Base-by-base conservation (phyloP, 352 stramenopile species). In the Phytophthora uliginosa region DNA sequence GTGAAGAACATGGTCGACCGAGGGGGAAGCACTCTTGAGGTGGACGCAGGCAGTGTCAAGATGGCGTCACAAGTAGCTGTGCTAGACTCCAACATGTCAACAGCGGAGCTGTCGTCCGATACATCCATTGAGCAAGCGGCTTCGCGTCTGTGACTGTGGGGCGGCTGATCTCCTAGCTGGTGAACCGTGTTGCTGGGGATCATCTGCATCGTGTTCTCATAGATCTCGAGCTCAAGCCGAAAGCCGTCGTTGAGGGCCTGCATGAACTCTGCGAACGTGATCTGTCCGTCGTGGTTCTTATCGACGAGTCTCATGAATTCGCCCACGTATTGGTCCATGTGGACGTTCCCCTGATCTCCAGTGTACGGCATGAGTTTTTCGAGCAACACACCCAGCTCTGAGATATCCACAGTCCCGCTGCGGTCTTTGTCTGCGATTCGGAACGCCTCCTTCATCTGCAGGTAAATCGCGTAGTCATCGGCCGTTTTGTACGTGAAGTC, bases 371-470 rank as follows among this genome's bases (percentile, higher is more conserved):
- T 83, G 12, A 93, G 63, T 53, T 88, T 90, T 63, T 95, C 84
- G 0, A 95, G 71, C 53, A 95, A 61, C n/a, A 84, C 68, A 0
- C 70, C 77, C 12, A 95, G 57, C 40, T 93, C 88, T 3, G 77
- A 77, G 2, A 82, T 72, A 26, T 95, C 85, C 4, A 95, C 85
- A 34, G 86, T 84, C 0, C 86, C 86, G 40, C 76, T 79, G n/a
- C 77, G 81, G 53, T 94, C 74, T 45, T 83, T 83, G 51, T 93
- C 86, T 0, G 86, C 84, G 17, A 89, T 66, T 5, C 86, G 83
- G 59, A 94, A 94, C 4, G 86, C 86, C 42, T 94, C 84, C 54
- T 92, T 92, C 84, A 94, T 91, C 38, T 94, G 84, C 79, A 94
- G 73, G 40, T 91, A 94, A 47, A 92, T 81, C 4, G 86, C 81